phyloP scores from a whole-genome alignment of 352 stramenopile species.

The Globisporangium middletonii region DNA sequence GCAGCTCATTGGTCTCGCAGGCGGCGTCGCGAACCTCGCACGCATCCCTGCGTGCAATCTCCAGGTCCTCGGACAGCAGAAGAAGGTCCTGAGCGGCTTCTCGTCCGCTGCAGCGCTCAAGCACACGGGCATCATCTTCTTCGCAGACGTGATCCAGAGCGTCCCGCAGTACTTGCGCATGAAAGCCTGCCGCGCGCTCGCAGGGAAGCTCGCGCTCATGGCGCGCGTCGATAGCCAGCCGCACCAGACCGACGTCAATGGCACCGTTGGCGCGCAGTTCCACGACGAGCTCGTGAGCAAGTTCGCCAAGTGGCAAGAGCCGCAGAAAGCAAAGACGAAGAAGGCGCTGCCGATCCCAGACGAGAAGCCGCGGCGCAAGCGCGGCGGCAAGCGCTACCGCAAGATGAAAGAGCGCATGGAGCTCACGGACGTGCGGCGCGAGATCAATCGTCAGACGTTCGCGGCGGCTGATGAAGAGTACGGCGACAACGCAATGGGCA shows the following conservation, averaged over 20 bases:
- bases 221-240: constrained; percentile 91
- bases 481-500: constrained; percentile 98
- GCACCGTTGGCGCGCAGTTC: constrained; percentile 79
- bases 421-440: constrained; percentile 96
- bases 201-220: constrained; percentile 87
- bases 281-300: constrained; percentile 90
- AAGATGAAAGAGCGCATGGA: constrained; percentile 97
- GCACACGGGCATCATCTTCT: constrained; percentile 93
- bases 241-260: constrained; percentile 57
- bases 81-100: constrained; percentile 89
- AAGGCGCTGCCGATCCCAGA: constrained; percentile 96
- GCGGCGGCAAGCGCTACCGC: constrained; percentile 90
- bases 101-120: constrained; percentile 75
- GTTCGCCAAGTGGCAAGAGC: constrained; percentile 97
- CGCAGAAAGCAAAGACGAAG: constrained; percentile 94
- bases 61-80: constrained; percentile 94
- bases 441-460: constrained; percentile 96
- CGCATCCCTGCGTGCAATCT: constrained; percentile 97
- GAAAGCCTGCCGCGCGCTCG: constrained; percentile 92
- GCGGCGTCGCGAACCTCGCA: constrained; percentile 91
- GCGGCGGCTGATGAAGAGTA: constrained; percentile 93
- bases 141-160: constrained; percentile 90
- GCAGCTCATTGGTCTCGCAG: constrained; percentile 92
- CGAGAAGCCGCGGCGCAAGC: constrained; percentile 93
- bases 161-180: constrained; percentile 90